Evolutionary conservation across 2,329 filamentous ascomycete species (phyloP).

Genomic region (Dactylellina leptospora): DNA sequence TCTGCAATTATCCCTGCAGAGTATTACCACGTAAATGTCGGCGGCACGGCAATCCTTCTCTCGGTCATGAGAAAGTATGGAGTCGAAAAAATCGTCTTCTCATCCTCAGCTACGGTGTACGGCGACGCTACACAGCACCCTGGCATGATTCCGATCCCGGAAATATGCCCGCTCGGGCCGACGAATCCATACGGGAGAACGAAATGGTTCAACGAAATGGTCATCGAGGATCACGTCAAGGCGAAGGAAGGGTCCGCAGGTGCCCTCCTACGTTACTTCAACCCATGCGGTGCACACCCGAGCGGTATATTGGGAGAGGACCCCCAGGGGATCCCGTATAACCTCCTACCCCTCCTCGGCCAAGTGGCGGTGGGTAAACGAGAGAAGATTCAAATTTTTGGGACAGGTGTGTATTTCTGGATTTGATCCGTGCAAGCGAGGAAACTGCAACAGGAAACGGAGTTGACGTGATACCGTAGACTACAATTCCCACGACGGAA

Average conservation of each 20-base stretch:
- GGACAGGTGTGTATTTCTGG: slow-evolving; percentile 72
- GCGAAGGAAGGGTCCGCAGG: slow-evolving; percentile 93
- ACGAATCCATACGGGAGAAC: slow-evolving; percentile 99
- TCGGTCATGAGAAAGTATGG: slow-evolving; percentile 87
- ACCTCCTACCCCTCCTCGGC: slow-evolving; percentile 89
- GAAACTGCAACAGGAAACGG: slow-evolving; percentile 3
- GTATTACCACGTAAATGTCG: slow-evolving; percentile 97
- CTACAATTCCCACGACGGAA: slow-evolving; percentile 88
- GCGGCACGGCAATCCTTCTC: slow-evolving; percentile 86
- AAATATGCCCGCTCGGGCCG: slow-evolving; percentile 92
- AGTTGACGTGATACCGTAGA: slow-evolving; percentile 66
- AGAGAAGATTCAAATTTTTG: slow-evolving; percentile 93
- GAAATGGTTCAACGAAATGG: slow-evolving; percentile 85
- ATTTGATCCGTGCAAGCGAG: slow-evolving; percentile 5
- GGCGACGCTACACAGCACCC: slow-evolving; percentile 94
- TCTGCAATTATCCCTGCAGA: slow-evolving; percentile 92
- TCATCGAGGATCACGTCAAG: slow-evolving; percentile 90
- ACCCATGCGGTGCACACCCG: slow-evolving; percentile 93
- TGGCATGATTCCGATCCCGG: slow-evolving; percentile 98
- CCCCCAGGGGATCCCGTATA: slow-evolving; percentile 93
- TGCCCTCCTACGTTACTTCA: slow-evolving; percentile 94
- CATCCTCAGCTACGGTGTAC: slow-evolving; percentile 96
- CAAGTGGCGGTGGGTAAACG: slow-evolving; percentile 96
- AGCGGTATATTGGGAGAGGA: slow-evolving; percentile 98
- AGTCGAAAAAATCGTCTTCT: slow-evolving; percentile 97